Evolutionary conservation across 805 yeast genomes (phyloP).

Genomic region (Teunomyces lycoperdinae): DNA sequence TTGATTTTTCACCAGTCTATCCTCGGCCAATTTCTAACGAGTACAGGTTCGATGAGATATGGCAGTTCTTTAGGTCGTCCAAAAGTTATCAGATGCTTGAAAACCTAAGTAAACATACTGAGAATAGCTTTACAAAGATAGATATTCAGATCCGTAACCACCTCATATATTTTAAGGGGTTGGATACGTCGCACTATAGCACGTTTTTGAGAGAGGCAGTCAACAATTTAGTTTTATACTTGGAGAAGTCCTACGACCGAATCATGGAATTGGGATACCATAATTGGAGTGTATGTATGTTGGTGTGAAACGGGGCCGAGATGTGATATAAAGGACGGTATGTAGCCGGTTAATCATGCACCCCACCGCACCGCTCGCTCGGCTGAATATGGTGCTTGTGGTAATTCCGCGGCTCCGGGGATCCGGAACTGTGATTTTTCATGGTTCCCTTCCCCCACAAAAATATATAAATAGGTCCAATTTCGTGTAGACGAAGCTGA

Average conservation of each 20-base stretch:
- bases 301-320: neutral
- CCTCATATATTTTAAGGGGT: neutral
- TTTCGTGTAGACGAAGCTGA: neutral
- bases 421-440: constrained; percentile 1
- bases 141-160: neutral
- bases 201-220: constrained; percentile 1
- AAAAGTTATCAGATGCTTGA: neutral
- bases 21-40: neutral
- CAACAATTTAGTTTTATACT: neutral
- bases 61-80: constrained; percentile 1
- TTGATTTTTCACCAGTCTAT: no score
- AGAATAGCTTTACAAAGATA: neutral
- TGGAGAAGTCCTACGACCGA: neutral
- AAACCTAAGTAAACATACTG: neutral
- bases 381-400: neutral
- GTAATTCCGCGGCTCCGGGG: constrained; percentile 2
- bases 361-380: neutral
- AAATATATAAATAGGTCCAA: constrained; percentile 2
- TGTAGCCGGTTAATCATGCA: neutral
- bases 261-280: neutral
- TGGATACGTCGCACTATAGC: neutral
- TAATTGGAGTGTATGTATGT: neutral
- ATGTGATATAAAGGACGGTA: neutral
- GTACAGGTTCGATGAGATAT: neutral
- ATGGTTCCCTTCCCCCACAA: neutral